phyloP scores from a whole-genome alignment of 192 early-diverging fungal genomes.

The Glomus cerebriforme region DNA sequence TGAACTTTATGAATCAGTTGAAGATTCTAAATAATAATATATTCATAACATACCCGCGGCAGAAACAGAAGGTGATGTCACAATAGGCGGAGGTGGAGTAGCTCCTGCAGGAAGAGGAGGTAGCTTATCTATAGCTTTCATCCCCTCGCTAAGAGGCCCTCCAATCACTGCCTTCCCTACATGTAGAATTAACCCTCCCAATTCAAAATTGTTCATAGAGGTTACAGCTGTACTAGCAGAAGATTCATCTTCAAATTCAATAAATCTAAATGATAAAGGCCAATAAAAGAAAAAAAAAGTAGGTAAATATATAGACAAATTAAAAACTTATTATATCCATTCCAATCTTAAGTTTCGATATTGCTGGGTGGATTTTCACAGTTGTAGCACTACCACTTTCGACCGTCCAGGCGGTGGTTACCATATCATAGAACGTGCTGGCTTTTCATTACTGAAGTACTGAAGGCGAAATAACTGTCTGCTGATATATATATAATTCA shows the following conservation, averaged over 20 bases:
- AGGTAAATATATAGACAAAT: slow-evolving; percentile 15
- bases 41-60: slow-evolving; percentile 25
- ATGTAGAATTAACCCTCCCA: slow-evolving; percentile 71
- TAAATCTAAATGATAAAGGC: slow-evolving; percentile 54
- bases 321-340: slow-evolving; percentile 22
- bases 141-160: slow-evolving; percentile 76
- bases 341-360: not conserved
- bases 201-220: slow-evolving; percentile 77
- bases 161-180: slow-evolving; percentile 73
- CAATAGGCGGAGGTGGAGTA: slow-evolving; percentile 13
- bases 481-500: not conserved
- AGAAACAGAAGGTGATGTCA: slow-evolving; percentile 37
- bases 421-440: slow-evolving; percentile 25
- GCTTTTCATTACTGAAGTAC: slow-evolving; percentile 19
- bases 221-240: slow-evolving; percentile 62
- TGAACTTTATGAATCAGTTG: not conserved
- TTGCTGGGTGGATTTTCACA: slow-evolving; percentile 10
- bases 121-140: slow-evolving; percentile 70
- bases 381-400: slow-evolving; percentile 23
- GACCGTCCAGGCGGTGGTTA: slow-evolving; percentile 23
- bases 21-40: slow-evolving; percentile 12
- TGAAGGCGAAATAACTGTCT: slow-evolving; percentile 19
- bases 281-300: not conserved
- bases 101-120: slow-evolving; percentile 35
- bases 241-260: slow-evolving; percentile 70